These are phyloP conservation scores for Tricholoma saponaceum DNA, from an alignment of 768 basidiomycete species.

Conservation along the genomic window DNA sequence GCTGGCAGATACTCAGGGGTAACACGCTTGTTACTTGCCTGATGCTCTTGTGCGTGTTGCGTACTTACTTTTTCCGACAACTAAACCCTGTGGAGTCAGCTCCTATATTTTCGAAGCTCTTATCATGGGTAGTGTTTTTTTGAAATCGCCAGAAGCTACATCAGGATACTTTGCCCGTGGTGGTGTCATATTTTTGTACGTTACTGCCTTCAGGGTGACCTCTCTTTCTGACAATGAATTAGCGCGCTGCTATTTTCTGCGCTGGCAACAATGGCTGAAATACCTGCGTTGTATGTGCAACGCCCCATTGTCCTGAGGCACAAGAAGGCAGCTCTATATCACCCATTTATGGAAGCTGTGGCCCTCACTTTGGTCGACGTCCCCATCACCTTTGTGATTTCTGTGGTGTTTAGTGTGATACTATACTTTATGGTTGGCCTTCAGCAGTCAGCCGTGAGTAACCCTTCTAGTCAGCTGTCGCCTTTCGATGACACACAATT, in stretches of 20 bases:
- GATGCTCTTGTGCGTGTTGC: slow-evolving; percentile 26
- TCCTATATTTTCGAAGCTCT: slow-evolving; percentile 47
- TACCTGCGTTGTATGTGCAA: slow-evolving; percentile 47
- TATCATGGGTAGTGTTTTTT: slow-evolving; percentile 64
- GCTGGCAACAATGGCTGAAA: slow-evolving; percentile 15
- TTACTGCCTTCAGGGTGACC: slow-evolving; percentile 2
- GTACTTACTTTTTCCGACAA: not conserved
- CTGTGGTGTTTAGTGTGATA: slow-evolving; percentile 40
- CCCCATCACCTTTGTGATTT: slow-evolving; percentile 51
- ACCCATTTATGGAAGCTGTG: slow-evolving; percentile 24
- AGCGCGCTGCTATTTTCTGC: slow-evolving; percentile 11
- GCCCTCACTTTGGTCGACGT: slow-evolving; percentile 60
- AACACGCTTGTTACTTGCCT: slow-evolving; percentile 33
- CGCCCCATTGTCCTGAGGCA: slow-evolving; percentile 60
- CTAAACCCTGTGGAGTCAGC: slow-evolving; percentile 22
- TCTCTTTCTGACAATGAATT: slow-evolving; percentile 2
- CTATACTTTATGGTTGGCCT: slow-evolving; percentile 64
- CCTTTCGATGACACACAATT: not conserved
- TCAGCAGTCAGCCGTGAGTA: slow-evolving; percentile 38
- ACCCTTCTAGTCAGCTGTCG: not conserved
- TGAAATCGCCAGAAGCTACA: slow-evolving; percentile 49
- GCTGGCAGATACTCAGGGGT: slow-evolving; percentile 42
- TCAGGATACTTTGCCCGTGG: slow-evolving; percentile 71
- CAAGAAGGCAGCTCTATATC: slow-evolving; percentile 53
- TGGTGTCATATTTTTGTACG: slow-evolving; percentile 75